A percentile compares a stretch with the other conserved stretches of the same genome.
phyloP scores from a whole-genome alignment of 1,284 basidiomycete genomes.

The Pseudozyma tsukubaensis region DNA sequence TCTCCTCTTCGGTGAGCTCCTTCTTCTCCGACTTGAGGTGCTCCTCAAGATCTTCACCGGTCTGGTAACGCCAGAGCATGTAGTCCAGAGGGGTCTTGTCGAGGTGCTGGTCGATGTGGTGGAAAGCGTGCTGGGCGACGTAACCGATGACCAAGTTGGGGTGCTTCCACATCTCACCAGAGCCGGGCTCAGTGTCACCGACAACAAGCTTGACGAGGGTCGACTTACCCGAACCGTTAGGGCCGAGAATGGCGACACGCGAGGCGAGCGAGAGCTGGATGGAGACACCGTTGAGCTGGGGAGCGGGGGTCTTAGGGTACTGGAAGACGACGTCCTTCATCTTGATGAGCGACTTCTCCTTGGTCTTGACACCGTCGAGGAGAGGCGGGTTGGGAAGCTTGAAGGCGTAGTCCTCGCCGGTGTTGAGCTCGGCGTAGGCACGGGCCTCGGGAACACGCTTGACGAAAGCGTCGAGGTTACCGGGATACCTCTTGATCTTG shows the following conservation, averaged over 20 bases:
- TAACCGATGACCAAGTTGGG: slow-evolving; percentile 69
- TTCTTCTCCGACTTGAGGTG: slow-evolving; percentile 64
- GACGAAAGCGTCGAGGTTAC: slow-evolving; percentile 68
- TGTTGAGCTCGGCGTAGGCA: slow-evolving; percentile 67
- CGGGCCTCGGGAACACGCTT: slow-evolving; percentile 68
- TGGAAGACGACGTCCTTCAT: slow-evolving; percentile 68
- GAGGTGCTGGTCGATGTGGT: slow-evolving; percentile 69
- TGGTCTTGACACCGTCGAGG: slow-evolving; percentile 69
- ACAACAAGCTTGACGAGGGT: slow-evolving; percentile 68
- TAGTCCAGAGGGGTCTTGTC: slow-evolving; percentile 69
- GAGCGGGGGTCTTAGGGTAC: slow-evolving; percentile 66
- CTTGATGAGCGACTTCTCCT: slow-evolving; percentile 69
- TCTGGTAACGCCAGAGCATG: slow-evolving; percentile 70
- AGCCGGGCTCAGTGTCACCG: slow-evolving; percentile 67
- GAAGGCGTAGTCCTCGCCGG: slow-evolving; percentile 69
- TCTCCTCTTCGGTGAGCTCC: slow-evolving; percentile 60
- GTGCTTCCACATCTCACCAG: slow-evolving; percentile 69
- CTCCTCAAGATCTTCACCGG: slow-evolving; percentile 69
- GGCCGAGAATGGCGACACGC: slow-evolving; percentile 68
- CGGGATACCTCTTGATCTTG: slow-evolving; percentile 69
- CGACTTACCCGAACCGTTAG: slow-evolving; percentile 69
- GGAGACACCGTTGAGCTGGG: slow-evolving; percentile 67
- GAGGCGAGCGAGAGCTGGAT: slow-evolving; percentile 69
- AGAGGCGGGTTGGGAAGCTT: slow-evolving; percentile 69
- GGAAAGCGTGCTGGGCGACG: slow-evolving; percentile 69